Evolutionary conservation across 352 stramenopile species (phyloP), one percentile per base, ranked within the genome.

Genomic region (Pythium volutum): DNA sequence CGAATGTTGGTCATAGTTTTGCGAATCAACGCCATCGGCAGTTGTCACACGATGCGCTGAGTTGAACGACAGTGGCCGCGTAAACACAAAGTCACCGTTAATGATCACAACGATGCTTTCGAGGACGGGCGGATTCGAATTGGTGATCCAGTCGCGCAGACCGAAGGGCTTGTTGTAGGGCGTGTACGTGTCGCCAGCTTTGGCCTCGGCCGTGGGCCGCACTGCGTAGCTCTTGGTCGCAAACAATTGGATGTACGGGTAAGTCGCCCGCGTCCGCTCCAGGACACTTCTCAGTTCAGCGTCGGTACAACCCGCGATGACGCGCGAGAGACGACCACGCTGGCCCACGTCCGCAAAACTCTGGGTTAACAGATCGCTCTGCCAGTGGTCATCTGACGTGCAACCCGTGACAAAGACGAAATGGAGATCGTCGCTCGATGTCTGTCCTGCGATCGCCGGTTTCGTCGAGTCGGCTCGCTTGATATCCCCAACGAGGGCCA

Each of bases 331-430:
- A 0, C 69, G 67, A 9, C 85, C 83, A 25, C 65, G 69, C 49
- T 95, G 85, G 18, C 72, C 49, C 14, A 88, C 78, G 43, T 70
- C 70, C 5, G 67, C 72, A 55, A 93, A 92, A 42, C 71, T 89
- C 38, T 87, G 69, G 4, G 76, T 73, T 46, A 95, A 64, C 22
- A 88, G 66, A 33, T 93, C 77, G 25, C 79, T 89, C 57, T 90
- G 79, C 85, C 83, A 92, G 55, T 95, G 59, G 38, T 90, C 75
- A 25, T 79, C 67, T 0, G 74, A 56, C 22, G 81, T 70, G 47
- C 85, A 95, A 1, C 77, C 79, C 14, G 81, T 88, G 4, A 73
- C 76, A 57, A 90, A 91, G 1, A 93, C 85, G 49, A 93, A 92
- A 52, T 95, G 81, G 18, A 91, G 41, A 15, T 89, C 74, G 15